Conservation (phyloP, 139 green algal species). For the Pseudopediastrum boryanum region DNA sequence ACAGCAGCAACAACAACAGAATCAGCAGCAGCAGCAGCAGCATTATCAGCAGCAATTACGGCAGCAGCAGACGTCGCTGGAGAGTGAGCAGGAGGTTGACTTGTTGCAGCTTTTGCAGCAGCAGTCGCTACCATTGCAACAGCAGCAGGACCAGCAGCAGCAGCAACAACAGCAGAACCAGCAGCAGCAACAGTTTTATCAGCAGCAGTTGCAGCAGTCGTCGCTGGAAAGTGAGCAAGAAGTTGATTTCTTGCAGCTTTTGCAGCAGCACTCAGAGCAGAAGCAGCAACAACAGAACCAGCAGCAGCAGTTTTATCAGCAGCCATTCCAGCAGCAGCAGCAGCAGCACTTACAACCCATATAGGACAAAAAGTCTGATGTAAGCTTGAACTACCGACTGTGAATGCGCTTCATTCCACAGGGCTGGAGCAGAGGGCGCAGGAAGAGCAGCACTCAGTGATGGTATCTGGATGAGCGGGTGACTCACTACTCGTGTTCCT, state of each 20-base stretch:
- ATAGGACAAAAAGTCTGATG: too few species aligned
- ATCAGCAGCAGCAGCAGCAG: constrained; percentile 18
- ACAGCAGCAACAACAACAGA: neutral
- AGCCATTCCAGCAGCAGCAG: neutral
- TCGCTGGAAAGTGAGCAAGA: constrained; percentile 8
- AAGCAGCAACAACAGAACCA: neutral
- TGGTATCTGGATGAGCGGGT: too few species aligned
- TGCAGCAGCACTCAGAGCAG: constrained; percentile 13
- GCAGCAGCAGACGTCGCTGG: constrained; percentile 9
- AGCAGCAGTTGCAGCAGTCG: constrained; percentile 10
- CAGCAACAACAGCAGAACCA: constrained; percentile 6
- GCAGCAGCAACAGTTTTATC: neutral
- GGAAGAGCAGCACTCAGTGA: too few species aligned
- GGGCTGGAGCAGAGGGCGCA: too few species aligned
- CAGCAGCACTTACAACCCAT: constrained; percentile 16
- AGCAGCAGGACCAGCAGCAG: neutral
- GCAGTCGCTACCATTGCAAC: constrained; percentile 2
- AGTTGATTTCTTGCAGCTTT: neutral
- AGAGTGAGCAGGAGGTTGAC: constrained; percentile 6
- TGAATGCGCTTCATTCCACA: too few species aligned
- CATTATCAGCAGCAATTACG: neutral
- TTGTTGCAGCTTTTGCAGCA: constrained; percentile 3
- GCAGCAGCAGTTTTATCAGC: constrained; percentile 13
- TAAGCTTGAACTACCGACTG: too few species aligned
- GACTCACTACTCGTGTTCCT: too few species aligned